Percentiles rank a stretch among this genome's conserved stretches.
phyloP scores from a whole-genome alignment of 164 flowering plant genomes.

The Protea cynaroides region DNA sequence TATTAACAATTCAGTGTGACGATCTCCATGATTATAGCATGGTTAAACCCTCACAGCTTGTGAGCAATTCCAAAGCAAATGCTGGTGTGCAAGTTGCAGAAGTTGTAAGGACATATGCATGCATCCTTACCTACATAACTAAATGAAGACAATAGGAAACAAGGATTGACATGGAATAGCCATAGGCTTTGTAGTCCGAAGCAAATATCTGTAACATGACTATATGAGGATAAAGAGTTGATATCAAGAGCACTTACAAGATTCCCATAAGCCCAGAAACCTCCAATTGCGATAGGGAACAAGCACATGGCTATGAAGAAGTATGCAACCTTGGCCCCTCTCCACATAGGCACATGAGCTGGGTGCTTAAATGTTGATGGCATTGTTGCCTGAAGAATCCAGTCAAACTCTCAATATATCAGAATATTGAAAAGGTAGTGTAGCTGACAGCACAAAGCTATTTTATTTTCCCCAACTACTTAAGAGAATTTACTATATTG shows the following conservation, averaged over 20 bases:
- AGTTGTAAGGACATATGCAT: too few species aligned
- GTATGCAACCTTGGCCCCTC: slow-evolving; percentile 96
- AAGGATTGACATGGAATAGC: neutral
- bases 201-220: too few species aligned
- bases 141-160: neutral
- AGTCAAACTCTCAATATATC: neutral
- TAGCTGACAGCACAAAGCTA: neutral
- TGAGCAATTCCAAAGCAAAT: too few species aligned
- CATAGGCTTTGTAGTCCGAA: neutral
- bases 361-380: slow-evolving; percentile 99
- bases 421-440: neutral
- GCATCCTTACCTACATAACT: neutral
- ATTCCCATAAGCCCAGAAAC: slow-evolving; percentile 97
- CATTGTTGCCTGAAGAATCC: slow-evolving; percentile 75
- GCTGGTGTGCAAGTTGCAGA: too few species aligned
- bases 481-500: too few species aligned
- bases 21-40: too few species aligned
- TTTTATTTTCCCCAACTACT: neutral
- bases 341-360: slow-evolving; percentile 99
- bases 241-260: slow-evolving; percentile 47
- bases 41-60: too few species aligned
- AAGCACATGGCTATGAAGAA: slow-evolving; percentile 88
- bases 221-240: neutral
- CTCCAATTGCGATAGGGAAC: slow-evolving; percentile 94
- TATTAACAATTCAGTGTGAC: too few species aligned